These are phyloP conservation scores for Fonsecaea pedrosoi DNA, from an alignment of 2,329 filamentous ascomycete genomes.

Conservation along the genomic window DNA sequence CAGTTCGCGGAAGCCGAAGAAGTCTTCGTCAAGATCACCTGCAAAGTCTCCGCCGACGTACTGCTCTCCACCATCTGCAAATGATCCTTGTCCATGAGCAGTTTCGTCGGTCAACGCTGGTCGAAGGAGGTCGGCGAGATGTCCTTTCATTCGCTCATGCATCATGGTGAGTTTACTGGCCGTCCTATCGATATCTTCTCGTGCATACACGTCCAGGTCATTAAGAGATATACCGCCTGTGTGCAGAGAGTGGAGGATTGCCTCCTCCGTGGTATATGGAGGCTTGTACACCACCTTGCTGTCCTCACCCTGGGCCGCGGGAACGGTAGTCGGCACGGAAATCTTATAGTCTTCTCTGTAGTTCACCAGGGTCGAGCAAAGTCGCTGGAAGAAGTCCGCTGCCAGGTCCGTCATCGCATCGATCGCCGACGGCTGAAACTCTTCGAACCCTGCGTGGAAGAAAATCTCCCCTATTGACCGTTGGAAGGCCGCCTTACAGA, in stretches of 20 bases:
- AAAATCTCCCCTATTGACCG: constrained; percentile 93
- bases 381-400: constrained; percentile 84
- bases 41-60: constrained; percentile 97
- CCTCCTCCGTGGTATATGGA: constrained; percentile 81
- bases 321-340: constrained; percentile 51
- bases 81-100: constrained; percentile 84
- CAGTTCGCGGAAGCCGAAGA: constrained; percentile 96
- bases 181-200: constrained; percentile 90
- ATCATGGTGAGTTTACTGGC: constrained; percentile 78
- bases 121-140: constrained; percentile 90
- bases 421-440: constrained; percentile 91
- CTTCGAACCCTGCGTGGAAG: constrained; percentile 95
- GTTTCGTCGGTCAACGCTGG: constrained; percentile 83
- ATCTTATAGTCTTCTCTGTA: constrained; percentile 86
- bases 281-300: constrained; percentile 61
- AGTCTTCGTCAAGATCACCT: constrained; percentile 96
- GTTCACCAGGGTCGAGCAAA: constrained; percentile 77
- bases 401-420: constrained; percentile 90
- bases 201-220: constrained; percentile 81
- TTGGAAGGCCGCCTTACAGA: constrained; percentile 83
- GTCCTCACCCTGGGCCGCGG: constrained; percentile 7
- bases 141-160: constrained; percentile 92
- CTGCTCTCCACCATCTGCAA: constrained; percentile 96
- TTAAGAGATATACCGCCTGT: constrained; percentile 85
- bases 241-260: constrained; percentile 82